A percentile compares a stretch with the other conserved stretches of the same genome.
phyloP scores from a whole-genome alignment of 805 yeast genomes.

The Candida argentea region DNA sequence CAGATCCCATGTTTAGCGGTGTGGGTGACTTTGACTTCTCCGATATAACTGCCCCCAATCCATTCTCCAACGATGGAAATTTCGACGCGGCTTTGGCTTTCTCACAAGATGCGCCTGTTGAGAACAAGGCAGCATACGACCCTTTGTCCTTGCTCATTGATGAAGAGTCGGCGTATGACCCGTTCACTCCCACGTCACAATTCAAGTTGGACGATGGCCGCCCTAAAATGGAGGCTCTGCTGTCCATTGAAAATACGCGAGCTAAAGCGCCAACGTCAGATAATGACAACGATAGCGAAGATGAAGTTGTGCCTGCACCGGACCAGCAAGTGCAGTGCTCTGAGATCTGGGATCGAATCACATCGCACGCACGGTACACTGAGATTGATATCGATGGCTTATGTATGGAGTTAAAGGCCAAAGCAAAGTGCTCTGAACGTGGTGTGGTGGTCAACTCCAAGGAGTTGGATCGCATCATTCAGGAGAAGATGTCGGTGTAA shows the following conservation, averaged over 20 bases:
- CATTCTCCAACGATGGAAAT: constrained; percentile 23
- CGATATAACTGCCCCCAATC: no score
- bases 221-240: no score
- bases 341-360: constrained; percentile 93
- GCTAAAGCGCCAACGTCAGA: constrained; percentile 4
- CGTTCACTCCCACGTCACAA: constrained; percentile 33
- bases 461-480: constrained; percentile 58
- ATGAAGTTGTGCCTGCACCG: constrained; percentile 58
- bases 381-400: constrained; percentile 92
- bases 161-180: constrained; percentile 51
- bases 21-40: constrained; percentile 44
- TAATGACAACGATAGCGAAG: constrained; percentile 7
- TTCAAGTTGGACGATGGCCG: constrained; percentile 24
- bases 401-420: constrained; percentile 78
- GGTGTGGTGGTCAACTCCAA: constrained; percentile 81
- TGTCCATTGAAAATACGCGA: background rate
- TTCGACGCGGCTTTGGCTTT: background rate
- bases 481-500: no score
- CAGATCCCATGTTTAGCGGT: constrained; percentile 38
- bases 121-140: constrained; percentile 13
- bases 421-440: constrained; percentile 89
- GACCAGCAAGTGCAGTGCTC: constrained; percentile 61
- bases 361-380: constrained; percentile 86
- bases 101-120: background rate
- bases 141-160: constrained; percentile 36